These are phyloP conservation scores for Cornus suecica DNA, from an alignment of 148 eudicot genomes.

Conservation along the genomic window DNA sequence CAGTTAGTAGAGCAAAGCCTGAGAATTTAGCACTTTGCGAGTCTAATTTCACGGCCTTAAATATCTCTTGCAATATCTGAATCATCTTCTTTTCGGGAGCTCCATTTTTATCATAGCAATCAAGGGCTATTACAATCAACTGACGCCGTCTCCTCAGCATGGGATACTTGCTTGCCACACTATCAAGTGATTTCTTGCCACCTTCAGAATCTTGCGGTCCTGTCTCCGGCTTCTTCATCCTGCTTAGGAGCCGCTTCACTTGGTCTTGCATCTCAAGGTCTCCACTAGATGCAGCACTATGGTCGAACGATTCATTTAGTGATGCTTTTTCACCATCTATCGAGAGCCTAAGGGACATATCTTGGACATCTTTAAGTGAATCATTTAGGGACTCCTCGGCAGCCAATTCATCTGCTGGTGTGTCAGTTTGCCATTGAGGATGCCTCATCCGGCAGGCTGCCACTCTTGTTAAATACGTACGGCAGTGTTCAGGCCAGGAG, in stretches of 20 bases:
- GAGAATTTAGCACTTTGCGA: conserved; percentile 45
- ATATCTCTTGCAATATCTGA: conserved; percentile 44
- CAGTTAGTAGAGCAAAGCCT: conserved; percentile 62
- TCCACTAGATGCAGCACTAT: conserved; percentile 14
- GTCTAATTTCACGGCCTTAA: conserved; percentile 50
- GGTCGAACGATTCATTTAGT: conserved; percentile 34
- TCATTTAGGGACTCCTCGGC: conserved; percentile 52
- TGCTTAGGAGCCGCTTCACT: conserved; percentile 56
- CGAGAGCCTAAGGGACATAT: conserved; percentile 68
- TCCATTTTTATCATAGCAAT: conserved; percentile 59
- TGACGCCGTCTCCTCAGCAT: conserved; percentile 52
- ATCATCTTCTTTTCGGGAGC: conserved; percentile 60
- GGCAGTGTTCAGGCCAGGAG: conserved; percentile 86
- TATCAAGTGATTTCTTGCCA: conserved; percentile 26
- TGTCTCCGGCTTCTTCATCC: conserved; percentile 41
- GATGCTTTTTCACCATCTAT: conserved; percentile 64
- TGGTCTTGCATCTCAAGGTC: conserved; percentile 51
- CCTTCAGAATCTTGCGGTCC: conserved; percentile 25
- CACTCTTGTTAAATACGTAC: conserved; percentile 61
- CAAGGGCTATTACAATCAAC: conserved; percentile 60
- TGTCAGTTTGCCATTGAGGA: conserved; percentile 77
- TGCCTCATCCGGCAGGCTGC: conserved; percentile 77
- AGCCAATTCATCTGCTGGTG: conserved; percentile 47
- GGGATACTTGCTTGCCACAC: conserved; percentile 44
- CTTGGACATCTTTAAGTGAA: conserved; percentile 63